phyloP scores from a whole-genome alignment of 805 yeast species.

The Brettanomyces custersianus region DNA sequence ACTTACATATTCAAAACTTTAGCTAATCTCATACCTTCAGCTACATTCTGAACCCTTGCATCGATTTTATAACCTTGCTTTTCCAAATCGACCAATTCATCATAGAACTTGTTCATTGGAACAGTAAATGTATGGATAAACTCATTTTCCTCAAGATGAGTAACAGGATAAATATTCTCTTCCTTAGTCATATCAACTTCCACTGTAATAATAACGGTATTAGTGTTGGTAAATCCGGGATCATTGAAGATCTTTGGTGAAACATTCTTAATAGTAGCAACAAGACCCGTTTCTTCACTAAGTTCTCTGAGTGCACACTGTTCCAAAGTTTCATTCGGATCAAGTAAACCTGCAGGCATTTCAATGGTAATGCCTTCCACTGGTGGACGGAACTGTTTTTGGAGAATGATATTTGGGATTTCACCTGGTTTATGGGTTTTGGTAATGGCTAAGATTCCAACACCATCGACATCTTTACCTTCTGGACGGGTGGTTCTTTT shows the following conservation, averaged over 20 bases:
- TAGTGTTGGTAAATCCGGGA: slow-evolving; percentile 80
- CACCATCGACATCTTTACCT: slow-evolving; percentile 70
- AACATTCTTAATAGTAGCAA: slow-evolving; percentile 40
- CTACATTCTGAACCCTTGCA: slow-evolving; percentile 80
- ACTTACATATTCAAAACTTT: slow-evolving; percentile 1
- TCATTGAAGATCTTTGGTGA: slow-evolving; percentile 29
- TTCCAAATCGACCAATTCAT: slow-evolving; percentile 40
- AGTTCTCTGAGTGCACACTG: slow-evolving; percentile 82
- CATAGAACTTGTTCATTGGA: slow-evolving; percentile 51
- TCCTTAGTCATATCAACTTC: slow-evolving; percentile 61
- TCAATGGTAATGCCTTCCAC: slow-evolving; percentile 82
- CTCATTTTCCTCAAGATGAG: slow-evolving; percentile 83
- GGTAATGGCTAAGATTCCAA: slow-evolving; percentile 72
- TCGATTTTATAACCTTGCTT: slow-evolving; percentile 70
- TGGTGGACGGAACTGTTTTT: slow-evolving; percentile 92
- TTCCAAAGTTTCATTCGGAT: slow-evolving; percentile 69
- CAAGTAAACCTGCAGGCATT: slow-evolving; percentile 92
- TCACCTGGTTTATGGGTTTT: slow-evolving; percentile 27
- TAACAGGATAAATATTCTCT: slow-evolving; percentile 59
- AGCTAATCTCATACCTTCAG: slow-evolving; percentile 45
- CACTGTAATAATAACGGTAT: slow-evolving; percentile 68
- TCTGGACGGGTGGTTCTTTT: slow-evolving; percentile 64
- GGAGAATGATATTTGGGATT: slow-evolving; percentile 48
- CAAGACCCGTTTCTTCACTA: slow-evolving; percentile 87
- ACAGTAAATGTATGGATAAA: slow-evolving; percentile 82